Conservation (phyloP, 192 early-diverging fungal genomes). For the Coemansia sp. region DNA sequence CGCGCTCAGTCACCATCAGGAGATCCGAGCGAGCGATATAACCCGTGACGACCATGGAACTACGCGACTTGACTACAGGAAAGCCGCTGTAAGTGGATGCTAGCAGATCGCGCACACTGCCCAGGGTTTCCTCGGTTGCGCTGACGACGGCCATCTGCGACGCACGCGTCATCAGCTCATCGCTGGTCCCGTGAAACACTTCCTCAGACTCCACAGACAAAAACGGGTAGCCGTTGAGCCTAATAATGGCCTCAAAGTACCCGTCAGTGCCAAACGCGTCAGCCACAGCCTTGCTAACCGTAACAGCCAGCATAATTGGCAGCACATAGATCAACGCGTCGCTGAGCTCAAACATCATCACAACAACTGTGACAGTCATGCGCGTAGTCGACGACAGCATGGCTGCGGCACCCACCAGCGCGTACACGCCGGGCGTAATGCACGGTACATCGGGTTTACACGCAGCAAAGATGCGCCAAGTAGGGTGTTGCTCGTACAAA, state of each 20-base stretch:
- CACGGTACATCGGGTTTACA: constrained; percentile 76
- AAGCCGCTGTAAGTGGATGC: constrained; percentile 65
- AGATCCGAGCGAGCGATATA: constrained; percentile 68
- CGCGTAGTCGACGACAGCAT: constrained; percentile 83
- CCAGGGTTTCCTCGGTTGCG: constrained; percentile 49
- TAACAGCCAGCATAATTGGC: constrained; percentile 82
- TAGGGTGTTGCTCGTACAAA: constrained; percentile 52
- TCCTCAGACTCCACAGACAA: constrained; percentile 63
- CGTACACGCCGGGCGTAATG: constrained; percentile 82
- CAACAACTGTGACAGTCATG: constrained; percentile 87
- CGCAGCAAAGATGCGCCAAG: constrained; percentile 62
- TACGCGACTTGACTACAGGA: constrained; percentile 61
- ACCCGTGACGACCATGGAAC: constrained; percentile 63
- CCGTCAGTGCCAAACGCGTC: constrained; percentile 54
- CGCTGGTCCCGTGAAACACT: constrained; percentile 50
- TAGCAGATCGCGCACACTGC: constrained; percentile 45
- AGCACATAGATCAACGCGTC: constrained; percentile 93
- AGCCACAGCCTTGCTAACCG: constrained; percentile 52
- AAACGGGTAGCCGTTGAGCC: constrained; percentile 66
- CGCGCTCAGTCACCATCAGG: constrained; percentile 29
- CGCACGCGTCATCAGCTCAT: constrained; percentile 61
- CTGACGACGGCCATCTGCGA: constrained; percentile 60
- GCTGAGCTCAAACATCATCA: constrained; percentile 99
- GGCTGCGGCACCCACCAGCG: constrained; percentile 80
- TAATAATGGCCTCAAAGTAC: constrained; percentile 55